A percentile compares a stretch with the other conserved stretches of the same genome.
Evolutionary conservation across 2,329 filamentous ascomycete species (phyloP).

Genomic region (Ophiostoma novo-ulmi): DNA sequence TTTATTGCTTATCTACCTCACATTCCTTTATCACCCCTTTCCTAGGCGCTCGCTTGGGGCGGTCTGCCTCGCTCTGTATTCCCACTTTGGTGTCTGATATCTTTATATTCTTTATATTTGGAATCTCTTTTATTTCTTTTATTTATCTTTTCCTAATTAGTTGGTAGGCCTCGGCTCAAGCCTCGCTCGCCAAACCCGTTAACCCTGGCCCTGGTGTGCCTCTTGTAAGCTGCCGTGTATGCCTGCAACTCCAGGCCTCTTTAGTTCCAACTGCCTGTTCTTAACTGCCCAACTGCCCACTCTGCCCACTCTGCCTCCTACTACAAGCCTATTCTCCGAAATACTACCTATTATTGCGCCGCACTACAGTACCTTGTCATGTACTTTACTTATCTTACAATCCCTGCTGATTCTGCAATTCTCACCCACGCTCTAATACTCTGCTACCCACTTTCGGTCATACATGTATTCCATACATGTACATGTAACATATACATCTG

Average conservation of each 20-base stretch:
- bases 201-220: background rate
- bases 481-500: background rate
- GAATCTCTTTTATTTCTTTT: background rate
- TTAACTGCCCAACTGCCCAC: too few species aligned
- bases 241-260: constrained; percentile 1
- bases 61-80: background rate
- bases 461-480: background rate
- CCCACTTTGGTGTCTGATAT: background rate
- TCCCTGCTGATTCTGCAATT: background rate
- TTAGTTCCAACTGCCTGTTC: background rate
- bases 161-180: background rate
- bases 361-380: background rate
- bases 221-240: background rate
- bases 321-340: constrained; percentile 9
- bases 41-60: background rate
- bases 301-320: background rate
- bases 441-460: constrained; percentile 1
- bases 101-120: background rate
- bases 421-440: background rate
- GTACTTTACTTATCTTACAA: background rate
- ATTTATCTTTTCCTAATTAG: background rate
- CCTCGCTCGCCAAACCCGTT: background rate
- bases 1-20: background rate
- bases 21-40: constrained; percentile 8
- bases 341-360: background rate